Base-by-base conservation (phyloP, 164 flowering plant species). In the Litsea cubeba region DNA sequence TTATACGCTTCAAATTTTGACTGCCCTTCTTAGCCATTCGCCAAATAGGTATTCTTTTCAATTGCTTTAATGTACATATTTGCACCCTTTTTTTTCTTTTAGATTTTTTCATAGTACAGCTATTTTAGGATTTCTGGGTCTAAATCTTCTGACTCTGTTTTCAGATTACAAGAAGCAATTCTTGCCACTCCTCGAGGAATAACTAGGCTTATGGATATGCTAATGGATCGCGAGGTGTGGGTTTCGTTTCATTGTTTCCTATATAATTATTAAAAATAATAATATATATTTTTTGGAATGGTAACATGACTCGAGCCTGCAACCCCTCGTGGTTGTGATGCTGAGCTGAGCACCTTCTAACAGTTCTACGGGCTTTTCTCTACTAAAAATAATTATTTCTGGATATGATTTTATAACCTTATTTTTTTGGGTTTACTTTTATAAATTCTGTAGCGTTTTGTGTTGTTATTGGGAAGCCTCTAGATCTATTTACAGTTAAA, bases 201-300 rank as follows among this genome's bases (percentile, higher is more conserved):
- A 69, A 92, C 97, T 76, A 88, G 94, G 77, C 90, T 96, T 50
- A 91, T 96, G 98, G 99, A 96, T 75, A 93, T 94, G 99, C 97
- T 96, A 57, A 92, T 94, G 95, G 98, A 94, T 79, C 97, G 99
- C 77, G 98, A 93, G 97, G 98, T 93, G 24, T 24, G 26, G 50
- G 24, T 50, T 32, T 14, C 20, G 35, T 28, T 66, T 49, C 57
- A 20, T 15, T 12, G 11, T 68, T 24, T 63, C 26, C 24, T 63
- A 40, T 22, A 63, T 63, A 2, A 22, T 26, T 58, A 25, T 4
- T 49, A 6, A 17, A 58, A 17, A 58, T 58, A 3, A 15, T 58
- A 58, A 58, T n/a, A 17, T 58, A 40, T 0, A 30, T 30, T 0
- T 40, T 40, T 40, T 40, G 8, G 46, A 40, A 40, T 8, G 46